Evolutionary conservation across 345 rosid genomes (phyloP), one percentile per base, ranked within the genome.

Genomic region (Cardamine occulta): DNA sequence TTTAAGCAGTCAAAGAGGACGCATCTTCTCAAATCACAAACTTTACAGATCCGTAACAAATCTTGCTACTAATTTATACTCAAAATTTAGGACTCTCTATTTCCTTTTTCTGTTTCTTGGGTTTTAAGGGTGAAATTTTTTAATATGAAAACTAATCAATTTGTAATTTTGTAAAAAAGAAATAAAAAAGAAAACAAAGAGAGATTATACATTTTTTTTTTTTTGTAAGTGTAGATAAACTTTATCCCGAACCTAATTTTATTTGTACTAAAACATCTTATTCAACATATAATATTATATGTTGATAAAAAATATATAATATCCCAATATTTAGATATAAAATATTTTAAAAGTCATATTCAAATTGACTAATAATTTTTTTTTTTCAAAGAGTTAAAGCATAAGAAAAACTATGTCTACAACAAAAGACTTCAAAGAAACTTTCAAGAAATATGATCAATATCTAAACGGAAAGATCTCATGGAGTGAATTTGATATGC

Each of bases 1-100:
- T 59, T 75, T 74, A 56, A 77, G 79, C 26, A 82, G 63, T 6
- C 76, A 56, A 62, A 79, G 64, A 34, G 80, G 72, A 44, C 70
- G 68, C 82, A 44, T 44, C 17, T 14, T 44, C 18, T 44, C 47
- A 42, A 13, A 1, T 14, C 17, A 42, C 17, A 42, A 42, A 0
- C 15, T 42, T 42, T 42, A 40, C n/a, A 4, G 15, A 39, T 39
- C 44, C n/a, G 13, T 8, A 35, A 2, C 1, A 10, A 8, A 35
- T 4, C 42, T 40, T 40, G 14, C 39, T 3, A 12, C 45, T 40
- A 12, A 40, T 40, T 40, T 39, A 40, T 40, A 12, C 15, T 40
- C 14, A 0, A 40, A 39, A 11, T 39, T 12, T 39, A 7, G 40
- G 2, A 35, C 10, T 34, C 2, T 34, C 8, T 32, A 28, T 32